These are phyloP conservation scores for Coemansia sp. DNA, from an alignment of 192 early-diverging fungal genomes.

Conservation along the genomic window DNA sequence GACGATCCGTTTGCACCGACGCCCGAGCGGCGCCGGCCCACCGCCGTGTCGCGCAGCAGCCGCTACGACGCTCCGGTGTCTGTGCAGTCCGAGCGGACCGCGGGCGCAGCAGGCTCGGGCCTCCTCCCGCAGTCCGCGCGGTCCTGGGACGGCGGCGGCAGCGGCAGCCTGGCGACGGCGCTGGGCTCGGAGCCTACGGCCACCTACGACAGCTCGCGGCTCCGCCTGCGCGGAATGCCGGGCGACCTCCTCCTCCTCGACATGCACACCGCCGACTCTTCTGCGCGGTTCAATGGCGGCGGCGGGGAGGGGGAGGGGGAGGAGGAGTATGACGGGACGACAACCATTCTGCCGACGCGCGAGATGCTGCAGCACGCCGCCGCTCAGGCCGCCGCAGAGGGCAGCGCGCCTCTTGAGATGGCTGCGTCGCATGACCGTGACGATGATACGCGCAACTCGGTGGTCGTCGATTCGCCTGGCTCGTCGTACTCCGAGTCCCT, in stretches of 20 bases:
- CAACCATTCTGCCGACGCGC: slow-evolving; percentile 47
- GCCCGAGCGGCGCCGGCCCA: slow-evolving; percentile 8
- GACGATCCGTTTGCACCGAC: slow-evolving; percentile 53
- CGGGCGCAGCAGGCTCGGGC: neutral
- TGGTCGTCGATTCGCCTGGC: slow-evolving; percentile 1
- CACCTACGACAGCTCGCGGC: slow-evolving; percentile 24
- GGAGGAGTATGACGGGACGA: slow-evolving; percentile 39
- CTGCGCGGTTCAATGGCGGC: slow-evolving; percentile 16
- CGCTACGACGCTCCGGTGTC: slow-evolving; percentile 7
- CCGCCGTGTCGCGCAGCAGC: slow-evolving; percentile 1
- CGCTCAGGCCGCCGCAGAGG: slow-evolving; percentile 25
- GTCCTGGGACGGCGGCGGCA: slow-evolving; percentile 13
- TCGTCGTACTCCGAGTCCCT: neutral
- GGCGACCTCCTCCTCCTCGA: no score
- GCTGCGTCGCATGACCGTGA: slow-evolving; percentile 2
- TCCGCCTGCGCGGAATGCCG: neutral
- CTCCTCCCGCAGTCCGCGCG: slow-evolving; percentile 7
- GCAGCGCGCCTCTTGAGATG: no score
- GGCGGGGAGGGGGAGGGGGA: no score
- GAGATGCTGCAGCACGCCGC: slow-evolving; percentile 51
- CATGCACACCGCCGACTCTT: slow-evolving; percentile 10
- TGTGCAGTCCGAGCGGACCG: slow-evolving; percentile 13
- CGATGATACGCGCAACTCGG: slow-evolving; percentile 6
- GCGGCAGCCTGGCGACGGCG: neutral
- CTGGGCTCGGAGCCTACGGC: slow-evolving; percentile 37